Base-by-base conservation (phyloP, 2,329 filamentous ascomycete species). In the Aspergillus sp. region DNA sequence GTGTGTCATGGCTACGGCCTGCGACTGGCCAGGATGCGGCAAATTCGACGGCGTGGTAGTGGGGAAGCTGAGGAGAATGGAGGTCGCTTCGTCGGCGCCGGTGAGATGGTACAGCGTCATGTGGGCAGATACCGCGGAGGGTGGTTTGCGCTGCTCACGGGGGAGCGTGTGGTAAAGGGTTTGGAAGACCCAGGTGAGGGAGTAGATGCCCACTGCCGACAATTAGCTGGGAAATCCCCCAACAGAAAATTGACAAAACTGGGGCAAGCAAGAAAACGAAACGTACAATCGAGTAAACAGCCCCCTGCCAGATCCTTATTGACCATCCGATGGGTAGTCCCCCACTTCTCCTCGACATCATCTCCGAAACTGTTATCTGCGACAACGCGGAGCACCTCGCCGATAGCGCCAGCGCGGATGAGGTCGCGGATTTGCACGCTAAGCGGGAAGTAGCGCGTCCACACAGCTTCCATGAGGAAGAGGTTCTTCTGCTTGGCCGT, bases 161-260 rank as follows among this genome's bases (percentile, higher is more conserved):
- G 85, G 80, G 65, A 92, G 87, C 3, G 88, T 83, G 70, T 91
- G 89, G 74, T 95, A 95, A 24, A 95, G 80, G 42, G 87, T 87
- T 73, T 95, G 90, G 80, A 93, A 95, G 46, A 94, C 82, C 91
- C 91, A 96, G 30, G 90, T 95, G 56, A 96, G 74, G 44, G 89
- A 84, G 76, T 96, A 96, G 71, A 96, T 88, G 55, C 91, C 91
- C 52, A 96, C 72, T 74, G 43, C 33, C n/a, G 16, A 11, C 41
- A 4, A 19, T 36, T 47, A 46, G 32, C 10, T 44, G 22, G 1
- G 5, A 22, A 5, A 17, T 22, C 3, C 20, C 8, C 10, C 9
- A 17, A 36, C 22, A 30, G 19, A 2, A n/a, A 14, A 36, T 26
- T 1, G 16, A 26, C 14, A 2, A 20, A 13, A 14, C 20, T 47